Evolutionary conservation across 2,329 filamentous ascomycete species (phyloP).

Genomic region (Dothideomycetes sp.): DNA sequence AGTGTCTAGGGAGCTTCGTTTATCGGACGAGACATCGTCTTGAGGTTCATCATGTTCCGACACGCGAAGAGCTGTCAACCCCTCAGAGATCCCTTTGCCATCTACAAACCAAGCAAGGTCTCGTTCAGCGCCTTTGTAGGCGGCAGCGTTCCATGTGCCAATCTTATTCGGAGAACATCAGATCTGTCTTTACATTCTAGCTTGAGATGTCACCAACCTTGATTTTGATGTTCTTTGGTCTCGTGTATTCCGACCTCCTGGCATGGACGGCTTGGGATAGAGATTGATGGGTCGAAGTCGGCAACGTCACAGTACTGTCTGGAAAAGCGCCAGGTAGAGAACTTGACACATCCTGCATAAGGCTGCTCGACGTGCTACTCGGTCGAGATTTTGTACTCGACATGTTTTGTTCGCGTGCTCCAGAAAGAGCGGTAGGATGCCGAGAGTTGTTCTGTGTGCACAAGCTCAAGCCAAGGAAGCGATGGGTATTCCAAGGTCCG

Average conservation of each 20-base stretch:
- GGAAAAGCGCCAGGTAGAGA: conserved; percentile 43
- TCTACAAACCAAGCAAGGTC: conserved; percentile 87
- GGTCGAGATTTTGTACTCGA: conserved; percentile 12
- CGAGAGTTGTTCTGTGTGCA: no score
- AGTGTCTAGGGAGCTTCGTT: conserved; percentile 20
- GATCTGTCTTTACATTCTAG: neutral
- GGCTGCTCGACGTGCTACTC: conserved; percentile 18
- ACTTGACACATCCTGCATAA: conserved; percentile 30
- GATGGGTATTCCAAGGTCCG: no score
- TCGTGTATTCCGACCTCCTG: conserved; percentile 69
- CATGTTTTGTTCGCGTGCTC: neutral
- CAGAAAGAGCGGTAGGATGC: neutral
- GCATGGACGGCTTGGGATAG: conserved; percentile 56
- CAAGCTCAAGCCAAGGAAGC: no score
- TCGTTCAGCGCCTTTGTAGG: conserved; percentile 72
- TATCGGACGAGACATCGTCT: conserved; percentile 12
- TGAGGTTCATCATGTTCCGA: conserved; percentile 18
- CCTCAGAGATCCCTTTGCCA: conserved; percentile 59
- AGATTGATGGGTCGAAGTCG: conserved; percentile 33
- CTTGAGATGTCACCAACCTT: neutral
- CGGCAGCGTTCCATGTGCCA: conserved; percentile 91
- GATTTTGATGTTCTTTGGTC: conserved; percentile 63
- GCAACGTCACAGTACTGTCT: conserved; percentile 10
- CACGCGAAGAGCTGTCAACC: conserved; percentile 46
- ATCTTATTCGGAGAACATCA: conserved; percentile 49